These are phyloP conservation scores for Oxyria digyna DNA, from an alignment of 148 eudicot species.

Conservation along the genomic window DNA sequence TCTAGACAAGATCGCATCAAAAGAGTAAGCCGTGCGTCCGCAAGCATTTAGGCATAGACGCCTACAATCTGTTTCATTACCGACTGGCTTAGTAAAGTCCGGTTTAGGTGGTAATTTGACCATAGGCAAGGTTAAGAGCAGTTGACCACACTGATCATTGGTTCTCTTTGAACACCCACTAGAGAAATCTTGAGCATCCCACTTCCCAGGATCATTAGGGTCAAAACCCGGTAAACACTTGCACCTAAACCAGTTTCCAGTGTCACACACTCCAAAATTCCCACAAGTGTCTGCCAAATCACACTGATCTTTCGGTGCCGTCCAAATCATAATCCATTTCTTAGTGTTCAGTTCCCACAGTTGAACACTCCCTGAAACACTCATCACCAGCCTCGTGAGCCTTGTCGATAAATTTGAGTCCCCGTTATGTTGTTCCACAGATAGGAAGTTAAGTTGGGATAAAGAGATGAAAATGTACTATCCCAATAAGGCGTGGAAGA, in stretches of 20 bases:
- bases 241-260: not conserved
- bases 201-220: not conserved
- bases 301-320: not conserved
- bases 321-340: not conserved
- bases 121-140: not conserved
- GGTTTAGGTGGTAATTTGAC: not conserved
- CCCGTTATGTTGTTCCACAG: not conserved
- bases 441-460: not conserved
- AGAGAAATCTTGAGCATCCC: not conserved
- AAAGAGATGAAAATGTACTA: not conserved
- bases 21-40: not conserved
- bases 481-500: not conserved
- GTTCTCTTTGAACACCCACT: not conserved
- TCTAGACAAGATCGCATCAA: not conserved
- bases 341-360: not conserved
- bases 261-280: not conserved
- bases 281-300: not conserved
- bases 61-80: not conserved
- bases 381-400: not conserved
- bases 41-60: not conserved
- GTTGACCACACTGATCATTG: not conserved
- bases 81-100: not conserved
- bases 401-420: too few relatives aligned
- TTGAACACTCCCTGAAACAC: not conserved
- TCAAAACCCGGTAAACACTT: not conserved